Evolutionary conservation across 2,329 filamentous ascomycete genomes (phyloP).

Genomic region (Fusarium paranaense): DNA sequence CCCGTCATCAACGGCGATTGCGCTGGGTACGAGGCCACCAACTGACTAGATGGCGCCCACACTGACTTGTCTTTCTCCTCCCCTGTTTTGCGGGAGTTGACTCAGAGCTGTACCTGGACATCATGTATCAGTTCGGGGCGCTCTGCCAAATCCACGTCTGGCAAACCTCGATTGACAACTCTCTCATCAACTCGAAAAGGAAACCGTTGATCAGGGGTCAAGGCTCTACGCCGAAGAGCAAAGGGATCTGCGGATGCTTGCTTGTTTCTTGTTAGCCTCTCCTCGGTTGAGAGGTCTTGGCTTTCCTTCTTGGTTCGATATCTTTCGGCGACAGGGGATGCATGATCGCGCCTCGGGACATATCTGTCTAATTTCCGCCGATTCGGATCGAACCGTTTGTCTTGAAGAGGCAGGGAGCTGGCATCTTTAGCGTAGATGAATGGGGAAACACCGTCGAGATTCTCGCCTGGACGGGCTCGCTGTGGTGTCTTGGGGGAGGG

Average conservation of each 20-base stretch:
- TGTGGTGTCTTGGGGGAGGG: constrained; percentile 6
- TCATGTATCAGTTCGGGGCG: constrained; percentile 11
- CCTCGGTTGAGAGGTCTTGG: constrained; percentile 55
- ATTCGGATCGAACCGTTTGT: constrained; percentile 16
- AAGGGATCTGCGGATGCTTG: constrained; percentile 57
- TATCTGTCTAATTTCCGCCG: constrained; percentile 60
- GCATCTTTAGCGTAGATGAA: constrained; percentile 21
- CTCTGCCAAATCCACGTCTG: too few relatives aligned
- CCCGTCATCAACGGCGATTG: constrained; percentile 69
- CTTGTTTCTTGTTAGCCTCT: constrained; percentile 59
- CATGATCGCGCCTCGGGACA: constrained; percentile 56
- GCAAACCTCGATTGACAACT: constrained; percentile 26
- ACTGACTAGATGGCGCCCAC: constrained; percentile 81
- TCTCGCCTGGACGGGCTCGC: background rate
- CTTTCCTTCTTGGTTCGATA: constrained; percentile 59
- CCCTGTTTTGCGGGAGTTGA: constrained; percentile 38
- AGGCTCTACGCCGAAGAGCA: constrained; percentile 45
- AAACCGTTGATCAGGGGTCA: constrained; percentile 20
- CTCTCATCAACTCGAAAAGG: constrained; percentile 28
- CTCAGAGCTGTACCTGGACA: constrained; percentile 43
- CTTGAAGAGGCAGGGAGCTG: background rate
- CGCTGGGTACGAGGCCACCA: constrained; percentile 73
- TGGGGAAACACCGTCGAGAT: constrained; percentile 19
- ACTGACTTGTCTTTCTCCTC: constrained; percentile 65
- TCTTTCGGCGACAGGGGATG: constrained; percentile 54